phyloP scores from a whole-genome alignment of 2,329 filamentous ascomycete species.

The Alternaria novae-zelandiae region DNA sequence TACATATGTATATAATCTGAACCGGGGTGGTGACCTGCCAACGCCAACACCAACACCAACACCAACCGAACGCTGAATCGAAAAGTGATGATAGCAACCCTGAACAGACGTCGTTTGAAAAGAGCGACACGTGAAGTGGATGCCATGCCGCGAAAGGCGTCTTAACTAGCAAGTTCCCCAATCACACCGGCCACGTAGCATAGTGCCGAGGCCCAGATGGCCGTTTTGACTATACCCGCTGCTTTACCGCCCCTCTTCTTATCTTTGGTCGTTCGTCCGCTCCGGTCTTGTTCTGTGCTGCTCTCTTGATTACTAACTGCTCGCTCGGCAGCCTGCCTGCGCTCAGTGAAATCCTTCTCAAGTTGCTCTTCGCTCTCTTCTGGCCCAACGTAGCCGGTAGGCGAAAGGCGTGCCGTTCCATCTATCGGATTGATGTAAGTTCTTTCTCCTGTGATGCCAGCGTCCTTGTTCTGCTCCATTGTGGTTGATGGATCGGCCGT shows the following conservation, averaged over 20 bases:
- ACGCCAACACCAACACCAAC: neutral
- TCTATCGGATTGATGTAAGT: slow-evolving; percentile 43
- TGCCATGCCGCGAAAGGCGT: neutral
- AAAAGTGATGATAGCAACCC: neutral
- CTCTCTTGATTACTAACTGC: slow-evolving; percentile 1
- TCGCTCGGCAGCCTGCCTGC: slow-evolving; percentile 26
- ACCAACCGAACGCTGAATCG: neutral
- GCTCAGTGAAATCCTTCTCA: slow-evolving; percentile 31
- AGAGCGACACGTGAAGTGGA: neutral
- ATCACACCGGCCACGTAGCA: slow-evolving; percentile 44
- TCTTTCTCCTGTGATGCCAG: neutral
- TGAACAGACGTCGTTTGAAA: neutral
- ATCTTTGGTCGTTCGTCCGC: slow-evolving; percentile 1
- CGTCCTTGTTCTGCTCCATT: neutral
- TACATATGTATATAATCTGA: neutral
- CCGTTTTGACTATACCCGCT: slow-evolving; percentile 37
- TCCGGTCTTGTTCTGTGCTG: neutral
- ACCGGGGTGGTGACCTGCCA: neutral
- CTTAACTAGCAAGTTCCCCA: slow-evolving; percentile 29
- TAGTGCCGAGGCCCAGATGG: slow-evolving; percentile 33
- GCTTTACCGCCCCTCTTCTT: slow-evolving; percentile 18
- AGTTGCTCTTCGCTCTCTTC: slow-evolving; percentile 30
- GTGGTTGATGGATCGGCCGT: slow-evolving; percentile 7
- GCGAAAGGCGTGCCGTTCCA: slow-evolving; percentile 40
- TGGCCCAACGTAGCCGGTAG: slow-evolving; percentile 43